Conservation (phyloP, 2,329 filamentous ascomycete genomes). For the Diaporthe citri region DNA sequence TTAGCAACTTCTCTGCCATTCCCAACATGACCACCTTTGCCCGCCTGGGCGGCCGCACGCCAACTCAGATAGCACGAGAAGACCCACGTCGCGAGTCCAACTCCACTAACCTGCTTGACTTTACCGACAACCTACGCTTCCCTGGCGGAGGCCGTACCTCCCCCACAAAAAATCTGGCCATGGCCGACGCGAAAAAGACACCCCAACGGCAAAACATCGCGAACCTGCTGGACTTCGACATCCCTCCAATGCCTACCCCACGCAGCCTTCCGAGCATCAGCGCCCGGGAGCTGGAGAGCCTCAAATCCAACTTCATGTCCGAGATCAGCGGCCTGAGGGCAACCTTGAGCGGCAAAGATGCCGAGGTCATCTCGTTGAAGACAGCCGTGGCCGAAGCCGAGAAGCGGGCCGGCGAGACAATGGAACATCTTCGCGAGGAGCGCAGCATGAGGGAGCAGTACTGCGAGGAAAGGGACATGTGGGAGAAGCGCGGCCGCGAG, state of each 20-base stretch:
- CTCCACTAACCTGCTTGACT: slow-evolving; percentile 87
- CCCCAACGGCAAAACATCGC: slow-evolving; percentile 67
- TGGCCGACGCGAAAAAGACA: slow-evolving; percentile 53
- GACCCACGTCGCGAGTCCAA: slow-evolving; percentile 57
- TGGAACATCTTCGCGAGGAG: slow-evolving; percentile 87
- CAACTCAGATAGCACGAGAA: slow-evolving; percentile 38
- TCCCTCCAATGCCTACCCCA: slow-evolving; percentile 93
- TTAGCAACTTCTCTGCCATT: slow-evolving; percentile 91
- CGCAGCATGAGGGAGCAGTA: slow-evolving; percentile 77
- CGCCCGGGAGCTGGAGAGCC: slow-evolving; percentile 88
- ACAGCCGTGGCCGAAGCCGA: slow-evolving; percentile 91
- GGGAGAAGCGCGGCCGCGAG: slow-evolving; percentile 87
- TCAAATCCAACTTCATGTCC: slow-evolving; percentile 91
- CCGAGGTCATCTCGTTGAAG: slow-evolving; percentile 89
- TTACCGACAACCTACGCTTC: slow-evolving; percentile 78
- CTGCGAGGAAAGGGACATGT: slow-evolving; percentile 80
- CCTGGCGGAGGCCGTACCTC: slow-evolving; percentile 51
- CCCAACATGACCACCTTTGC: slow-evolving; percentile 89
- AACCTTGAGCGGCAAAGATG: slow-evolving; percentile 91
- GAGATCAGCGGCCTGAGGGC: slow-evolving; percentile 96
- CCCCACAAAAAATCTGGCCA: slow-evolving; percentile 52
- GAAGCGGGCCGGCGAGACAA: slow-evolving; percentile 86
- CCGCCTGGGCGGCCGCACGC: slow-evolving; percentile 68
- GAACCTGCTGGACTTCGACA: slow-evolving; percentile 88
- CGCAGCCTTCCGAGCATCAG: slow-evolving; percentile 92